Evolutionary conservation across 768 basidiomycete species (phyloP).

Genomic region (Tylopilus balloui): DNA sequence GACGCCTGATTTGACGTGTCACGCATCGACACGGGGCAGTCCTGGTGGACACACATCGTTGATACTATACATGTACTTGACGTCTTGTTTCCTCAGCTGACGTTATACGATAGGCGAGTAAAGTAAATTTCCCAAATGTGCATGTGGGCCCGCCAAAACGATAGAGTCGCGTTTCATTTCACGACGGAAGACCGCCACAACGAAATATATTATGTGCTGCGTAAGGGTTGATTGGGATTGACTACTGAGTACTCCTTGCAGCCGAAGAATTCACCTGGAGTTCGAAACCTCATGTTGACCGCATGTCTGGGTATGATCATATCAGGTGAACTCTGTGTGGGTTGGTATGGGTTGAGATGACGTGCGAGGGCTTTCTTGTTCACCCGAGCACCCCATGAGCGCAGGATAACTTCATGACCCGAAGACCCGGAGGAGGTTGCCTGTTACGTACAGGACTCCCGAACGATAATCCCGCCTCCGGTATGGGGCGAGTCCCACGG

Average conservation of each 20-base stretch:
- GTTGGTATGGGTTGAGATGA: slow-evolving; percentile 6
- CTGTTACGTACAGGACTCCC: slow-evolving; percentile 4
- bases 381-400: slow-evolving; percentile 2
- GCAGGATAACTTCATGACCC: not conserved
- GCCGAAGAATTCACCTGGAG: slow-evolving; percentile 10
- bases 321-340: slow-evolving; percentile 16
- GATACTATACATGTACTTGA: slow-evolving; percentile 2
- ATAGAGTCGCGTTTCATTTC: not conserved
- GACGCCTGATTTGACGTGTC: slow-evolving; percentile 22
- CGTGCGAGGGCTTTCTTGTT: not conserved
- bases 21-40: not conserved
- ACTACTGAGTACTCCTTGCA: slow-evolving; percentile 1
- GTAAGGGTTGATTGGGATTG: slow-evolving; percentile 15
- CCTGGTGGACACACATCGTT: not conserved
- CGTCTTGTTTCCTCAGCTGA: not conserved
- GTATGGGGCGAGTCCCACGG: slow-evolving; percentile 4
- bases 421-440: not conserved
- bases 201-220: slow-evolving; percentile 1
- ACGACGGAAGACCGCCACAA: not conserved
- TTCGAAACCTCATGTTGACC: slow-evolving; percentile 23
- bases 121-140: not conserved
- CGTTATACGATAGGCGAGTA: not conserved
- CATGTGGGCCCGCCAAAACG: not conserved
- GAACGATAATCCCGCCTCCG: slow-evolving; percentile 13
- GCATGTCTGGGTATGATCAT: slow-evolving; percentile 20